Evolutionary conservation across 2,329 filamentous ascomycete genomes (phyloP), one percentile per base, ranked within the genome.

Genomic region (Colletotrichum musae): DNA sequence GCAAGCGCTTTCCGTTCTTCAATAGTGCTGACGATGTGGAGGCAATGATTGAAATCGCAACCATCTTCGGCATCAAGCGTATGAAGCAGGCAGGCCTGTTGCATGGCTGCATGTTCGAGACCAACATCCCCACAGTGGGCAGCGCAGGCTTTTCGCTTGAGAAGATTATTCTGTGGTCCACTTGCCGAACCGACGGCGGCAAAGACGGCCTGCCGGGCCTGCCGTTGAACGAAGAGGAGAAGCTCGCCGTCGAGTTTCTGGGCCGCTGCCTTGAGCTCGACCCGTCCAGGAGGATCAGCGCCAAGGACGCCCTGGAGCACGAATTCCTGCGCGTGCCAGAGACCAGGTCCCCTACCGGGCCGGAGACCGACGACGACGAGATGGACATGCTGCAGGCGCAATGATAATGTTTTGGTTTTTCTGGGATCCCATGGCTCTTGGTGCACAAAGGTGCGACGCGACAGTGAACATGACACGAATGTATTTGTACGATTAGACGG

Each of bases 21-120:
- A 98, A 99, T 82, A 97, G 94, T 53, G 92, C 94, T n/a, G 96
- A 99, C 79, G 96, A 99, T 75, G 93, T 99, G 56, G 96, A 99
- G 77, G 96, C 96, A 59, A 92, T 98, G 88, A 95, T 99, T 73
- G 96, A 99, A 80, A 97, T 99, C 73, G 93, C 95, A 43, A 97
- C 94, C 68, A 97, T 99, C 70, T 98, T 98, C 78, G 96, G 96
- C 58, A 87, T 87, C 50, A 91, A 89, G 77, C 90, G 91, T 68
- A 98, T 99, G 95, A 93, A 92, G 77, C 85, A 89, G 41, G 93
- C 92, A 3, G 94, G 94, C 0, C 84, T 94, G 18, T 85, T 97
- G 58, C 96, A 99, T 77, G 96, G 96, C 1, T 93, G 95, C 75
- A 90, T 97, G 67, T 94, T 98, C 72, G 94, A 99, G 80, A 96